A percentile compares a stretch with the other conserved stretches of the same genome.
These are phyloP conservation scores for Candida silvatica DNA, from an alignment of 805 yeast species.

Conservation along the genomic window DNA sequence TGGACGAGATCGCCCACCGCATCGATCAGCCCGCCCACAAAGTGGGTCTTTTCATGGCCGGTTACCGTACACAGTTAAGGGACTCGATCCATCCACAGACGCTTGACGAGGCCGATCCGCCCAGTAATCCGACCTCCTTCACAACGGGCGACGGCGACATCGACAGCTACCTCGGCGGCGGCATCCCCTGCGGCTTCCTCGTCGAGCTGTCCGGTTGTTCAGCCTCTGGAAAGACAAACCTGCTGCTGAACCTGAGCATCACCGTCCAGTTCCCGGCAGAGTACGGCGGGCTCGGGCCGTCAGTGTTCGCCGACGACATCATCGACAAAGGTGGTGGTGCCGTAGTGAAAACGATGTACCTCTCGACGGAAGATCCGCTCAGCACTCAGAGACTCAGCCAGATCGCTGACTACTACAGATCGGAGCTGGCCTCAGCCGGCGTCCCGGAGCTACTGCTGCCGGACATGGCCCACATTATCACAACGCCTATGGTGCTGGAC, in stretches of 20 bases:
- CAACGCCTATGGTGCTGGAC: constrained; percentile 20
- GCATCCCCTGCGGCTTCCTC: constrained; percentile 43
- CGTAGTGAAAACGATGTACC: constrained; percentile 45
- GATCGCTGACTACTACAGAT: constrained; percentile 23
- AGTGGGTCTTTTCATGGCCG: not conserved
- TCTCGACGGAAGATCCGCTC: constrained; percentile 70
- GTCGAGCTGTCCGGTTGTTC: constrained; percentile 82
- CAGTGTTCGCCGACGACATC: constrained; percentile 15
- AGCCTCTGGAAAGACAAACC: constrained; percentile 81
- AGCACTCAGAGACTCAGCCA: constrained; percentile 59
- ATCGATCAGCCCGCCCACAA: not conserved
- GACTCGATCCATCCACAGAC: not conserved
- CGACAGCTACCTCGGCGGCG: constrained; percentile 41
- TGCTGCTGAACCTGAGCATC: constrained; percentile 57
- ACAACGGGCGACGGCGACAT: constrained; percentile 46
- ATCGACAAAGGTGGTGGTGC: not conserved
- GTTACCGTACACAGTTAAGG: not conserved
- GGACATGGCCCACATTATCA: constrained; percentile 24
- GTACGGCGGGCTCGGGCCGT: constrained; percentile 36
- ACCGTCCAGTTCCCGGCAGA: constrained; percentile 43
- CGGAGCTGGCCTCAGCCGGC: constrained; percentile 26
- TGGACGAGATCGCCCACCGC: not conserved
- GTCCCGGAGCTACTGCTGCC: constrained; percentile 23
- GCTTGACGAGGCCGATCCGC: not conserved
- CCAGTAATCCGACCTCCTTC: constrained; percentile 15